phyloP scores from a whole-genome alignment of 768 basidiomycete species.

The Podaxis sp. region DNA sequence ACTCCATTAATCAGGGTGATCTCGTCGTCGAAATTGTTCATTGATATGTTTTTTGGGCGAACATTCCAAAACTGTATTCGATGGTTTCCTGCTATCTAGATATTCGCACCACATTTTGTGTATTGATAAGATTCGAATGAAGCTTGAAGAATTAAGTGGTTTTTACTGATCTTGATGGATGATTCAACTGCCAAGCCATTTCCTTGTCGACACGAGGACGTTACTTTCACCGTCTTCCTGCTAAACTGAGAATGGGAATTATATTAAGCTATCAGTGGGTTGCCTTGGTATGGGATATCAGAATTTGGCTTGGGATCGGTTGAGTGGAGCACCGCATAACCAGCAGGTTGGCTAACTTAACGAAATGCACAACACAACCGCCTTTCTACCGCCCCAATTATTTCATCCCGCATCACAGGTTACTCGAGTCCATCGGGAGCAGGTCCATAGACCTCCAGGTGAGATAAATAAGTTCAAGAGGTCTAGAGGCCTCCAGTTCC shows the following conservation, averaged over 20 bases:
- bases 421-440: slow-evolving; percentile 3
- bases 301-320: not conserved
- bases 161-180: not conserved
- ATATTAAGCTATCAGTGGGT: not conserved
- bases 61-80: not conserved
- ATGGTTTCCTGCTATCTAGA: not conserved
- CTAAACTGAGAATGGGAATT: not conserved
- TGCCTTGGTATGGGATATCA: not conserved
- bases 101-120: slow-evolving; percentile 14
- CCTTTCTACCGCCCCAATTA: not conserved
- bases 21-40: slow-evolving; percentile 87
- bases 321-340: not conserved
- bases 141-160: not conserved
- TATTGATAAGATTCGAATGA: slow-evolving; percentile 24
- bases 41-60: slow-evolving; percentile 27
- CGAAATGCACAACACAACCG: not conserved
- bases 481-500: not conserved
- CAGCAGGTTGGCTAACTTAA: not conserved
- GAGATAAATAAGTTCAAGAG: not conserved
- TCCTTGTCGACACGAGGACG: not conserved
- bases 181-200: not conserved
- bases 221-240: not conserved
- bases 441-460: not conserved
- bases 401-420: not conserved
- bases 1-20: slow-evolving; percentile 95